These are phyloP conservation scores for Artomyces pyxidatus DNA, from an alignment of 768 basidiomycete genomes.

Conservation along the genomic window DNA sequence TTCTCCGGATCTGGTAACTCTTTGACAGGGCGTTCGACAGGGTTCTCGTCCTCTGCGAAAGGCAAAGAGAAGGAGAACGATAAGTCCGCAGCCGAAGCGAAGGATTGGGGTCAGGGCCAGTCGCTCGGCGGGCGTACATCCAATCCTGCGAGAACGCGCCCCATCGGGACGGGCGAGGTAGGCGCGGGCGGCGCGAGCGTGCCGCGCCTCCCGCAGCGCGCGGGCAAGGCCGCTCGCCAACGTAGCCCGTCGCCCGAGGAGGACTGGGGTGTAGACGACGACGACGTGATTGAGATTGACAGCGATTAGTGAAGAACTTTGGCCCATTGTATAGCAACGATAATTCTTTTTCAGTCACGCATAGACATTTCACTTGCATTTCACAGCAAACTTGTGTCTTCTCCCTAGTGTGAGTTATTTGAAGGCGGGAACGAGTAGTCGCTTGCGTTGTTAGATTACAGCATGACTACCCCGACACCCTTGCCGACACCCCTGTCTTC, in stretches of 20 bases:
- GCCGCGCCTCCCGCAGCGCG: slow-evolving; percentile 34
- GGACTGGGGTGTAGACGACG: slow-evolving; percentile 79
- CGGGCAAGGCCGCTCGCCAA: slow-evolving; percentile 27
- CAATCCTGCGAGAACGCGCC: slow-evolving; percentile 28
- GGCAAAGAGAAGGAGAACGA: slow-evolving; percentile 41
- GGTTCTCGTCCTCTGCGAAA: slow-evolving; percentile 38
- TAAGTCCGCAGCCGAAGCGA: slow-evolving; percentile 12
- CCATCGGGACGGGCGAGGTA: slow-evolving; percentile 28
- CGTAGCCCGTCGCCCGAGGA: slow-evolving; percentile 53
- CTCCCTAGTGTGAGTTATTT: no score
- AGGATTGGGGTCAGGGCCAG: slow-evolving; percentile 30
- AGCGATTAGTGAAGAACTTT: slow-evolving; percentile 44
- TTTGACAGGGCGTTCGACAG: slow-evolving; percentile 44
- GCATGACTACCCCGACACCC: slow-evolving; percentile 92
- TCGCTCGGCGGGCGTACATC: slow-evolving; percentile 39
- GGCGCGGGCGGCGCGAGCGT: slow-evolving; percentile 51
- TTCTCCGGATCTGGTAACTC: slow-evolving; percentile 66
- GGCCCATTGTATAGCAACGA: background rate
- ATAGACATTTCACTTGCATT: no score
- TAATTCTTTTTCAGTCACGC: no score
- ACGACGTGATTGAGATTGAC: slow-evolving; percentile 79
- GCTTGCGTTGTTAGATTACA: no score
- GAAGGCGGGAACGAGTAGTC: no score
- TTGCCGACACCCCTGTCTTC: slow-evolving; percentile 51
- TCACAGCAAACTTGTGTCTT: no score